Percentiles rank a stretch among this genome's conserved stretches.
These are phyloP conservation scores for Coniella lustricola DNA, from an alignment of 2,329 filamentous ascomycete genomes.

Conservation along the genomic window DNA sequence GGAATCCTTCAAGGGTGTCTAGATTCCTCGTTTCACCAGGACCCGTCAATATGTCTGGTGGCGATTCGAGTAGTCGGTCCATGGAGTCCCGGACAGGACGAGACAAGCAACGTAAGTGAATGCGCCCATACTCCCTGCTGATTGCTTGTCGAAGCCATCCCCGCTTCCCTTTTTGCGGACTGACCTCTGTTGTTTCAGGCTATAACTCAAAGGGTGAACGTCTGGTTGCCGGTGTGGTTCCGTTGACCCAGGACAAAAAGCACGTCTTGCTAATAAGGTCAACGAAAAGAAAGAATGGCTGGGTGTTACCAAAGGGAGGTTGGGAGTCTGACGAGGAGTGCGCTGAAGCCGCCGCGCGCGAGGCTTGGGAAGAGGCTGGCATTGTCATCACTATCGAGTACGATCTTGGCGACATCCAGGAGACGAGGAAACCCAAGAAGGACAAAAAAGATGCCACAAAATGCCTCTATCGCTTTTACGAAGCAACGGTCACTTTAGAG, in stretches of 20 bases:
- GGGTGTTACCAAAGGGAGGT: slow-evolving; percentile 95
- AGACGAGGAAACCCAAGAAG: slow-evolving; percentile 74
- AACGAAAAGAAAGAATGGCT: slow-evolving; percentile 71
- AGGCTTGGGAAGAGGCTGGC: slow-evolving; percentile 97
- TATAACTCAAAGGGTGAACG: slow-evolving; percentile 90
- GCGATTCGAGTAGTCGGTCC: slow-evolving; percentile 35
- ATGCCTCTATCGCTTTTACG: slow-evolving; percentile 72
- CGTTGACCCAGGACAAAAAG: slow-evolving; percentile 76
- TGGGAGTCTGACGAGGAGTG: slow-evolving; percentile 95
- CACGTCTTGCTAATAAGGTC: slow-evolving; percentile 92
- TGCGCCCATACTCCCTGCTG: slow-evolving; percentile 19
- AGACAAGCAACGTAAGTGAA: slow-evolving; percentile 70
- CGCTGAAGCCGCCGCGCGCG: slow-evolving; percentile 74
- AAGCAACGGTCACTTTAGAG: slow-evolving; percentile 81
- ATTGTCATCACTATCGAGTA: slow-evolving; percentile 78
- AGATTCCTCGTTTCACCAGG: slow-evolving; percentile 25
- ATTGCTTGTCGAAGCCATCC: slow-evolving; percentile 5
- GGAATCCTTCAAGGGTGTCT: slow-evolving; percentile 6
- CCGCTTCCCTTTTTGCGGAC: slow-evolving; percentile 24
- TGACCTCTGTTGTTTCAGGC: slow-evolving; percentile 50
- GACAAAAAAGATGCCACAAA: slow-evolving; percentile 48
- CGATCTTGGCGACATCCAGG: slow-evolving; percentile 79
- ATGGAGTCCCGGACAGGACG: slow-evolving; percentile 72
- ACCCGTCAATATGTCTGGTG: slow-evolving; percentile 13
- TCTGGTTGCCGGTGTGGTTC: slow-evolving; percentile 89